Base-by-base conservation (phyloP, 768 basidiomycete species). In the Mycena indigotica region DNA sequence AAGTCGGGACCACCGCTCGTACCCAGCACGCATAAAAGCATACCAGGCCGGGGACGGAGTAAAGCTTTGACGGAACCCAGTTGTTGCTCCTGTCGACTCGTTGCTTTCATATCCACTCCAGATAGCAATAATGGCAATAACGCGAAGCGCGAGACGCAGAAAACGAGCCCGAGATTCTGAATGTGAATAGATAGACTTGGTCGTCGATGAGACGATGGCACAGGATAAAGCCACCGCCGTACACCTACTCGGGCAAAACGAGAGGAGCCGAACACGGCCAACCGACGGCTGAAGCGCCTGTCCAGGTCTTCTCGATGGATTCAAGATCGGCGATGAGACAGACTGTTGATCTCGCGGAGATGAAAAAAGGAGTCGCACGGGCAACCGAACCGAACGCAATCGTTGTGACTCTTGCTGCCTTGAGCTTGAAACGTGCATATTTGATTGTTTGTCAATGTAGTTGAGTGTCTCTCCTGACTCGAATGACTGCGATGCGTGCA, bases 1-100 rank as follows among this genome's bases (percentile, higher is more conserved):
- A 28, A 48, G 46, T 48, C 25, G 46, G 46, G 46, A 28, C 25
- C 46, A 28, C 46, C 46, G 46, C 28, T 48, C 46, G 46, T 48
- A 28, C 46, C 25, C 46, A 28, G 24, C 12, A 25, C 46, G 46
- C 46, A 23, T 10, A 44, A 48, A 28, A 13, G 46, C 46, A n/a
- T 48, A 12, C 25, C n/a, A 26, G 25, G 46, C 46, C 46, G 46
- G 46, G 25, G 46, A 48, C 46, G 46, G 46, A 21, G 41, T 5
- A 44, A 10, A 45, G 41, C 6, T 6, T 48, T 48, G 46, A 48
- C 12, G 46, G 21, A 24, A 10, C 46, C 46, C 24, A 28, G 46
- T 44, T 8, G 12, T 48, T 48, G 46, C 21, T 48, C 46, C 24
- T 25, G 46, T 26, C 46, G 46, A 26, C 24, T 28, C 46, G 21